Conservation (phyloP, 345 rosid species). For the Eucalyptus sideroxylon region DNA sequence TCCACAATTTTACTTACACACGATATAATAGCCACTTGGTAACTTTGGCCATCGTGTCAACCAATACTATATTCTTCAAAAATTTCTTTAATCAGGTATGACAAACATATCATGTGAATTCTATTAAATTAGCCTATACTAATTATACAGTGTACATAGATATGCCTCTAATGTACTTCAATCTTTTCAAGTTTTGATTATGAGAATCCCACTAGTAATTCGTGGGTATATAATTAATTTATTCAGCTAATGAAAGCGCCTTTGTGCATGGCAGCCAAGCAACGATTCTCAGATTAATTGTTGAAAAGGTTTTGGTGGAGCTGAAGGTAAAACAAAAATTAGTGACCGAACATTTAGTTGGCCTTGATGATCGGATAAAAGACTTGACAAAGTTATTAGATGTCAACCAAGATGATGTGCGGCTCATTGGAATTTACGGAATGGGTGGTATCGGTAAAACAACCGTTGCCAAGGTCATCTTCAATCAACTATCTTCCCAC, state of each 20-base stretch:
- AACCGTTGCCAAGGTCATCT: neutral
- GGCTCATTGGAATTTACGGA: neutral
- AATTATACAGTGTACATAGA: too few relatives aligned
- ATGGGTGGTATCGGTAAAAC: neutral
- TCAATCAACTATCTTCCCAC: neutral
- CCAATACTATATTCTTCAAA: neutral
- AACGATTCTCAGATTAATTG: accelerated
- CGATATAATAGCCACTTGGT: neutral
- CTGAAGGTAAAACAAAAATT: neutral
- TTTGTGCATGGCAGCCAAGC: neutral
- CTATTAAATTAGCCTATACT: neutral
- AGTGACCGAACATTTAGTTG: neutral
- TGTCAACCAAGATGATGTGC: neutral
- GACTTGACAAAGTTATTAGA: neutral
- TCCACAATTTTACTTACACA: neutral
- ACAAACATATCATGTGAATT: neutral
- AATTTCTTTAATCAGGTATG: neutral
- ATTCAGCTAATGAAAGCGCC: neutral
- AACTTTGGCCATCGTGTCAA: too few relatives aligned
- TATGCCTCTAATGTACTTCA: neutral
- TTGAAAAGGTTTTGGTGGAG: neutral
- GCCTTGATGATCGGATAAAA: neutral
- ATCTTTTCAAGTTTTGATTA: neutral
- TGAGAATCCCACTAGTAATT: neutral
- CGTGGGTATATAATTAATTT: neutral